Evolutionary conservation across 768 basidiomycete species (phyloP).

Genomic region (Coprinellus micaceus): DNA sequence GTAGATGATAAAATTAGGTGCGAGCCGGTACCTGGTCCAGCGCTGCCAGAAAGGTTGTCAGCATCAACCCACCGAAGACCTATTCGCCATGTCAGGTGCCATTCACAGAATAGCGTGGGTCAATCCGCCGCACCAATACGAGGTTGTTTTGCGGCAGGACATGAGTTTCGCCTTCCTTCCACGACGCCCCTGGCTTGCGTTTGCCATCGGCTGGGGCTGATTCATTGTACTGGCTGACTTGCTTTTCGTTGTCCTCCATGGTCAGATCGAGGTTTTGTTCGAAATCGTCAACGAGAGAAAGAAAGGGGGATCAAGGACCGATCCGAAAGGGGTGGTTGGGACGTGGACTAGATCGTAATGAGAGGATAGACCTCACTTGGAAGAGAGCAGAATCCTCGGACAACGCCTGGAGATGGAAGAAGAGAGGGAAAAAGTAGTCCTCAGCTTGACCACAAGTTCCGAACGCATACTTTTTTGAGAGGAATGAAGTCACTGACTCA

Average conservation of each 20-base stretch:
- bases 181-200: slow-evolving; percentile 44
- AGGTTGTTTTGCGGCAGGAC: slow-evolving; percentile 53
- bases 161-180: slow-evolving; percentile 53
- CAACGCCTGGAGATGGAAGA: no score
- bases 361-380: no score
- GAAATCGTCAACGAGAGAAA: not conserved
- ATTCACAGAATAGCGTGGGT: not conserved
- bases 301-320: not conserved
- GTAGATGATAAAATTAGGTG: no score
- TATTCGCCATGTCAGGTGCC: slow-evolving; percentile 17
- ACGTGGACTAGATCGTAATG: no score
- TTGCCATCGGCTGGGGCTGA: slow-evolving; percentile 9
- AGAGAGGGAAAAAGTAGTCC: not conserved
- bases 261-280: not conserved
- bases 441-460: not conserved
- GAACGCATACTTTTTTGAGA: not conserved
- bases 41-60: slow-evolving; percentile 47
- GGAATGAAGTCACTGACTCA: not conserved
- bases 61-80: slow-evolving; percentile 48
- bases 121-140: slow-evolving; percentile 33
- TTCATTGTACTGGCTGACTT: not conserved
- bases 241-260: not conserved
- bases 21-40: slow-evolving; percentile 69
- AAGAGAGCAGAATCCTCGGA: no score
- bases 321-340: no score